Evolutionary conservation across 1,139 yeast species (phyloP).

Genomic region (Casaregolazyma suthepensis): DNA sequence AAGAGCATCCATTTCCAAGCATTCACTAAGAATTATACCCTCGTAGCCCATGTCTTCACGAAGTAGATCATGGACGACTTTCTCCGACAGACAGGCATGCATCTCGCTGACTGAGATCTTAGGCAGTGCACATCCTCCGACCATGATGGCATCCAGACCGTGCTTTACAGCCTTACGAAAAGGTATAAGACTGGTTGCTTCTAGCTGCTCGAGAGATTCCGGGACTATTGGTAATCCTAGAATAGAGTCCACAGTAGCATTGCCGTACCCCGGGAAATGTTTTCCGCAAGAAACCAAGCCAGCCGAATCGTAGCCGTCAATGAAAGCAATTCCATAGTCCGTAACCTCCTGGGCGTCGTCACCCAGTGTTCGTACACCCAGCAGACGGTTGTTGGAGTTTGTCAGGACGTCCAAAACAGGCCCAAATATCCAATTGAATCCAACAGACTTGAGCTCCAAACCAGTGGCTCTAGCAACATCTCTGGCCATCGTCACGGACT

Average conservation of each 20-base stretch:
- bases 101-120: constrained; percentile 55
- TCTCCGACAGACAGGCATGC: constrained; percentile 58
- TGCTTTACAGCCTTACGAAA: constrained; percentile 46
- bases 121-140: constrained; percentile 69
- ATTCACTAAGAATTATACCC: constrained; percentile 59
- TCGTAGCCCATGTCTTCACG: constrained; percentile 49
- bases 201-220: constrained; percentile 51
- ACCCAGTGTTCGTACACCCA: constrained; percentile 62
- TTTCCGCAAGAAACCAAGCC: constrained; percentile 55
- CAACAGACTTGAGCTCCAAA: constrained; percentile 47
- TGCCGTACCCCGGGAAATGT: constrained; percentile 66
- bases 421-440: constrained; percentile 53
- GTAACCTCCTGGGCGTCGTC: constrained; percentile 55
- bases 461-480: constrained; percentile 54
- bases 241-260: constrained; percentile 52
- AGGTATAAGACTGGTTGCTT: constrained; percentile 47
- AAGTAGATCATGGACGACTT: constrained; percentile 48
- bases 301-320: constrained; percentile 51
- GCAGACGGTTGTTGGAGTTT: constrained; percentile 49
- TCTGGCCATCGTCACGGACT: constrained; percentile 45
- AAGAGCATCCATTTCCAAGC: constrained; percentile 60
- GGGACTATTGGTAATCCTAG: constrained; percentile 56
- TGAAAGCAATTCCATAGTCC: constrained; percentile 49
- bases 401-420: constrained; percentile 62
- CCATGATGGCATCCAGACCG: constrained; percentile 53